Percentiles rank a stretch among this genome's conserved stretches.
phyloP scores from a whole-genome alignment of 163 green algal species.

The Volvox carteri region DNA sequence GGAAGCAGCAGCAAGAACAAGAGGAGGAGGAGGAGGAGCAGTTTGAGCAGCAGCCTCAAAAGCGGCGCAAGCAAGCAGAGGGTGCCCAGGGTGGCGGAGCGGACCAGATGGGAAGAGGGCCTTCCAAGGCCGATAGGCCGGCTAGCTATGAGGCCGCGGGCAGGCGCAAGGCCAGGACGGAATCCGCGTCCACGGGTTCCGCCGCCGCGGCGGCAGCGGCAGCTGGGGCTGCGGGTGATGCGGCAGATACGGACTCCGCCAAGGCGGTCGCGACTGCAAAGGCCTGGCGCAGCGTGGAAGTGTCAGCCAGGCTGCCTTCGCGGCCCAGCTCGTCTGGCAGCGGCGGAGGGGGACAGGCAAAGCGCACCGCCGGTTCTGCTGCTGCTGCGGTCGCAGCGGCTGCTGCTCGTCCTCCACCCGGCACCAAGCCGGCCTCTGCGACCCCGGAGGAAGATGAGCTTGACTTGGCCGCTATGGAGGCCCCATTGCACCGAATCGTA shows the following conservation, averaged over 20 bases:
- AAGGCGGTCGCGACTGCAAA: too few relatives aligned
- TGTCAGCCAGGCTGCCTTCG: neutral
- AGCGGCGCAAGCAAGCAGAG: neutral
- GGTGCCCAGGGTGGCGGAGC: neutral
- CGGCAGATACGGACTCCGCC: neutral
- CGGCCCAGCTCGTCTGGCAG: neutral
- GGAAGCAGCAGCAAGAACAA: too few relatives aligned
- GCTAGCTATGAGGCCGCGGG: neutral
- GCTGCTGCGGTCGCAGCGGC: neutral
- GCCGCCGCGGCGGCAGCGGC: neutral
- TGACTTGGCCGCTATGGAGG: neutral
- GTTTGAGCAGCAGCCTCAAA: neutral
- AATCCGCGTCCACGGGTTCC: neutral
- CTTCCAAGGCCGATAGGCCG: too few relatives aligned
- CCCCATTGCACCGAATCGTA: neutral
- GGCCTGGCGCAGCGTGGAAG: too few relatives aligned
- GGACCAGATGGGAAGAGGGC: too few relatives aligned
- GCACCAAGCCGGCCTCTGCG: too few relatives aligned
- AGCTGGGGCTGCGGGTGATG: neutral
- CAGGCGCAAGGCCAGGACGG: neutral
- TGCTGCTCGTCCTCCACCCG: too few relatives aligned
- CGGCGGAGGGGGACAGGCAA: neutral
- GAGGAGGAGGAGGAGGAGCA: neutral
- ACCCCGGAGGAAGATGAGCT: neutral
- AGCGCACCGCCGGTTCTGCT: too few relatives aligned